A percentile compares a stretch with the other conserved stretches of the same genome.
These are phyloP conservation scores for Populus alba DNA, from an alignment of 345 rosid species.

Conservation along the genomic window DNA sequence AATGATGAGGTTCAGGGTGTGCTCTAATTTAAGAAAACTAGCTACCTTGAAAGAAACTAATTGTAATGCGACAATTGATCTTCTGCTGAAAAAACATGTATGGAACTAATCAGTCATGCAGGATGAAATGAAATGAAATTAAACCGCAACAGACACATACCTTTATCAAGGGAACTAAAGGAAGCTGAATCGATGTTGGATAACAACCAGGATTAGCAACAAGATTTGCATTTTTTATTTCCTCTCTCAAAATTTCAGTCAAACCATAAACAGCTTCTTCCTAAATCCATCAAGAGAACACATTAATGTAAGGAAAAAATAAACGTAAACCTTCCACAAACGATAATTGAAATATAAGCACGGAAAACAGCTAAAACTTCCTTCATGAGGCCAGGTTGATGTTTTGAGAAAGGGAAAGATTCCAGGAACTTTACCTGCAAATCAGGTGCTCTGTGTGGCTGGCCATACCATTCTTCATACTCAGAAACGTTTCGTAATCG, in stretches of 20 bases:
- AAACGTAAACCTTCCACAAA: neutral
- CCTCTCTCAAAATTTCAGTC: constrained; percentile 79
- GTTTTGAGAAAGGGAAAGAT: neutral
- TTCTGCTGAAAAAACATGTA: neutral
- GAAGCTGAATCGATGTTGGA: constrained; percentile 95
- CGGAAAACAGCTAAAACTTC: neutral
- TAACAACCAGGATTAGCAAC: constrained; percentile 99
- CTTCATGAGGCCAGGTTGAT: neutral
- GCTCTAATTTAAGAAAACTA: no score
- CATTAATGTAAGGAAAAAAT: neutral
- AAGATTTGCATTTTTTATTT: constrained; percentile 58
- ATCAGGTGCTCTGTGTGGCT: constrained; percentile 77
- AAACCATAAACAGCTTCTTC: constrained; percentile 90
- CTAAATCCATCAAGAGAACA: constrained; percentile 33
- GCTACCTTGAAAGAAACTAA: neutral
- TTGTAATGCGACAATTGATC: neutral
- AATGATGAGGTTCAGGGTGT: neutral
- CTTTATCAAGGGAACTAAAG: constrained; percentile 85
- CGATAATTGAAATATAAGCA: neutral
- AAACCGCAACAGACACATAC: constrained; percentile 29
- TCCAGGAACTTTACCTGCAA: constrained; percentile 54
- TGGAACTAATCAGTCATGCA: neutral
- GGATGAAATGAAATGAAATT: constrained; percentile 14
- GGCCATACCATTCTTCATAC: constrained; percentile 98
- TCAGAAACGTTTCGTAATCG: constrained; percentile 65